A percentile compares a stretch with the other conserved stretches of the same genome.
These are phyloP conservation scores for Phytophthora uliginosa DNA, from an alignment of 352 stramenopile species.

Conservation along the genomic window DNA sequence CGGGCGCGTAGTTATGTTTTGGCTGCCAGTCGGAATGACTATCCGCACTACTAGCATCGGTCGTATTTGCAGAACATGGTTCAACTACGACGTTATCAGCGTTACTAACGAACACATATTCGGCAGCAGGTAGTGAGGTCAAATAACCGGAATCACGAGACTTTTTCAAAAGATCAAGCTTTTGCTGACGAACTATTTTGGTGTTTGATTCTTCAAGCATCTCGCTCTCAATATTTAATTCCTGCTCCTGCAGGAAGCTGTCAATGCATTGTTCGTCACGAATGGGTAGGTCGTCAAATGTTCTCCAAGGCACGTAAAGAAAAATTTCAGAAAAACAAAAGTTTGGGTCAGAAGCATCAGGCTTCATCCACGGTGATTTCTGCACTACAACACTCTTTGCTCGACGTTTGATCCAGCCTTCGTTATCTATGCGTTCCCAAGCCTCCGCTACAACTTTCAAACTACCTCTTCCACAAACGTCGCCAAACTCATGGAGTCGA, in stretches of 20 bases:
- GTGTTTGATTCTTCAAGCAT: background rate
- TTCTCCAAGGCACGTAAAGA: constrained; percentile 3
- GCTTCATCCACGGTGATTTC: constrained; percentile 4
- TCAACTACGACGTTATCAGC: too few species aligned
- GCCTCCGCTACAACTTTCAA: background rate
- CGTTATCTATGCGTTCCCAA: background rate
- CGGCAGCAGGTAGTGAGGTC: background rate
- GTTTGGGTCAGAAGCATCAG: background rate
- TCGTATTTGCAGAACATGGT: too few species aligned
- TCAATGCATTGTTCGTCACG: constrained; percentile 10
- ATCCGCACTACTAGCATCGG: too few species aligned
- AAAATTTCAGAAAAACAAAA: constrained; percentile 20
- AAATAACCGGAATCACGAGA: background rate
- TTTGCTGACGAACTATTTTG: too few species aligned
- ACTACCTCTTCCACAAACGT: constrained; percentile 6
- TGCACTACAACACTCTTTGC: background rate
- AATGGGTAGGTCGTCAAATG: background rate
- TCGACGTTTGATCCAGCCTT: background rate
- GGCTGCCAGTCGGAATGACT: too few species aligned
- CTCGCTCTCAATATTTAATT: background rate
- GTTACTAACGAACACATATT: background rate
- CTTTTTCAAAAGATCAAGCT: too few species aligned
- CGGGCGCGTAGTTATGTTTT: too few species aligned
- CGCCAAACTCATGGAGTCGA: background rate
- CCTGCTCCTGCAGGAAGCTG: background rate